Base-by-base conservation (phyloP, 2,329 filamentous ascomycete species). In the Salinomyces thailandicus region DNA sequence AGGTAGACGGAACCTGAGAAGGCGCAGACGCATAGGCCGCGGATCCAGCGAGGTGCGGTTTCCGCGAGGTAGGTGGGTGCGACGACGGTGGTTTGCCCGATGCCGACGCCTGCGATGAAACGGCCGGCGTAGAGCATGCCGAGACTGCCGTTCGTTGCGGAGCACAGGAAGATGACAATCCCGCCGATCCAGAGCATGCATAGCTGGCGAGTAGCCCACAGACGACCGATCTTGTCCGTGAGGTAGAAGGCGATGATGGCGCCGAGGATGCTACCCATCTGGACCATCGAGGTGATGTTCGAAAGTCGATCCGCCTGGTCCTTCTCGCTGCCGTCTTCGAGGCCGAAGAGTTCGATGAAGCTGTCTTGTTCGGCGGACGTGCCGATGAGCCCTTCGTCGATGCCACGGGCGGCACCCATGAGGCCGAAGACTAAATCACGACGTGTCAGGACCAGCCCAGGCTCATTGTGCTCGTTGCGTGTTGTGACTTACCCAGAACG, bases 261-360 rank as follows among this genome's bases (percentile, higher is more conserved):
- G 29, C 82, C 82, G 3, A 67, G 76, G 18, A 87, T 80, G 16
- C 75, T 81, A 16, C 82, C 82, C 50, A 86, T 75, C 59, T 86
- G 82, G 0, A 87, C 82, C 82, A 87, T 87, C 32, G 79, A 73
- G 2, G 81, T 80, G 37, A 87, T 80, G 57, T 87, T 87, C n/a
- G 45, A 48, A 9, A 54, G 43, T 6, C 48, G 43, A 28, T 81
- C 77, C 62, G 80, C 77, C 55, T 82, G 77, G 42, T 79, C 77
- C 6, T 19, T 27, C 32, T 73, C 66, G 3, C 68, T 62, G 50
- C 77, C 76, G 2, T 66, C 62, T 5, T 64, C 60, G 43, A 77
- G 74, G 46, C 74, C 51, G 53, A 83, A 79, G 20, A 66, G 67
- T 1, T 57, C 46, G 47, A 78, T 69, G 55, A 84, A 84, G 35